Conservation (phyloP, 1,139 yeast species). For the Pichia sp. region DNA sequence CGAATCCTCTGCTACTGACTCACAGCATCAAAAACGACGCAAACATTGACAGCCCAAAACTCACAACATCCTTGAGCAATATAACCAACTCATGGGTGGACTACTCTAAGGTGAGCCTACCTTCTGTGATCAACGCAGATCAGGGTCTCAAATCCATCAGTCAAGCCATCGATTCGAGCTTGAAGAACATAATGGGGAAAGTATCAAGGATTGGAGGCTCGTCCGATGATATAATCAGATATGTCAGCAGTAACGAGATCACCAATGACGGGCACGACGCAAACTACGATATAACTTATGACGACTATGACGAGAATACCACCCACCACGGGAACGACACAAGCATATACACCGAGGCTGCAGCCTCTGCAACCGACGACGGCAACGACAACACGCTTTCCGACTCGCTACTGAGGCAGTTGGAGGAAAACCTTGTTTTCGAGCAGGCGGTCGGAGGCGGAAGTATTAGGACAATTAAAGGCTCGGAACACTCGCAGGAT, state of each 20-base stretch:
- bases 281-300: not conserved
- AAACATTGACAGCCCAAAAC: not conserved
- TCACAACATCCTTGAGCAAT: not conserved
- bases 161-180: slow-evolving; percentile 32
- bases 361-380: not conserved
- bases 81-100: slow-evolving; percentile 11
- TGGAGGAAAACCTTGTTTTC: slow-evolving; percentile 27
- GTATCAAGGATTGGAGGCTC: slow-evolving; percentile 28
- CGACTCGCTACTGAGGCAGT: slow-evolving; percentile 24
- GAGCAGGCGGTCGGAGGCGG: slow-evolving; percentile 9
- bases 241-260: not conserved
- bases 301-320: not conserved
- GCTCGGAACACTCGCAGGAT: not conserved
- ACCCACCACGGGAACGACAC: not conserved
- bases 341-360: not conserved
- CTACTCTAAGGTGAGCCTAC: slow-evolving; percentile 20
- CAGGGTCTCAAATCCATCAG: slow-evolving; percentile 33
- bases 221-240: slow-evolving; percentile 9
- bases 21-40: not conserved
- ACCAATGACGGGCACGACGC: not conserved
- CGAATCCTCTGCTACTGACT: slow-evolving; percentile 11
- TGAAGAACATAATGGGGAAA: slow-evolving; percentile 31
- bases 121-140: slow-evolving; percentile 32
- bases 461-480: not conserved
- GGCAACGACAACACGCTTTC: slow-evolving; percentile 11